Base-by-base conservation (phyloP, 1,284 basidiomycete species). In the Amylostereum chailletii region DNA sequence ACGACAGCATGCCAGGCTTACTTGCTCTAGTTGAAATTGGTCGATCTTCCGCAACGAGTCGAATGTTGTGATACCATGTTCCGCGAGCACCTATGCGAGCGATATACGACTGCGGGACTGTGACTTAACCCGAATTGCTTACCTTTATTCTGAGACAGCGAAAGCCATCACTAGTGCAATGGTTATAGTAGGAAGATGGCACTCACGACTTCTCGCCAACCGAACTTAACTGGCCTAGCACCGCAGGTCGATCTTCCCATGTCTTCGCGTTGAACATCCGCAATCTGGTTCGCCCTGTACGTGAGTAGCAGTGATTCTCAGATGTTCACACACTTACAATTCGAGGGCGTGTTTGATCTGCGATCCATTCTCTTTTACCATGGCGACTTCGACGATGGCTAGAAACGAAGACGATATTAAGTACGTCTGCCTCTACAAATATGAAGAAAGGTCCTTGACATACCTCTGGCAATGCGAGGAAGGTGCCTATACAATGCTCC, bases 181-280 rank as follows among this genome's bases (percentile, higher is more conserved):
- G 19, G 19, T 19, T 19, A 19, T 19, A 19, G 19, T 19, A 19
- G 19, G 19, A 19, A 19, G 19, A 19, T 19, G 19, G 19, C 27
- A 66, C 82, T 61, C 51, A 90, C 87, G 86, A 90, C 75, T 90
- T 90, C 59, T 91, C 88, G 39, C 90, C 90, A 45, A 93, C 83
- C 27, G 83, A 78, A 42, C 88, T 83, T 44, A 93, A 75, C 60
- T 93, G 90, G 46, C 83, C 76, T 50, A 93, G 70, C 10, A 90
- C 85, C 26, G 82, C 70, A 9, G 89, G 84, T 36, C 88, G 71
- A 58, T 90, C 87, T 58, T 93, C 90, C 90, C 90, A 93, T 44
- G 86, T 81, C 58, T 83, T 90, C 8, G 86, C 87, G 50, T 71
- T 77, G 40, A 93, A 62, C 58, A 83, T 86, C 33, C 87, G 77